A percentile compares a stretch with the other conserved stretches of the same genome.
phyloP scores from a whole-genome alignment of 306 rosid genomes.

The Quillaja saponaria region DNA sequence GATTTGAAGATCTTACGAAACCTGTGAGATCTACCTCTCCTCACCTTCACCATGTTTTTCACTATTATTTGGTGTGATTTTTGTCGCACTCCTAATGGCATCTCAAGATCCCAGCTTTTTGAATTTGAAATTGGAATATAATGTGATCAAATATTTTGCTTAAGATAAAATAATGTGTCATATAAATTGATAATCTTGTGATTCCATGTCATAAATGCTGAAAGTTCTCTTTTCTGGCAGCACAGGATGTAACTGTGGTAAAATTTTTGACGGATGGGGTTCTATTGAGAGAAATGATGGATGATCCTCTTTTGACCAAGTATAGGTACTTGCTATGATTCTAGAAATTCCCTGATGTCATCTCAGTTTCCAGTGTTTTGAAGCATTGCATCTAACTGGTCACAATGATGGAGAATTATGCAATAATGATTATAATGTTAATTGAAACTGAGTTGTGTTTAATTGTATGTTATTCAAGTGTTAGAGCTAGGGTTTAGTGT shows the following conservation, averaged over 20 bases:
- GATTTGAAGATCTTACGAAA: conserved; percentile 87
- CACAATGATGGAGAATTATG: too few species aligned
- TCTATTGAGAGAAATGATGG: conserved; percentile 94
- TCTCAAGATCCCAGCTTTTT: background rate
- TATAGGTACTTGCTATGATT: conserved; percentile 57
- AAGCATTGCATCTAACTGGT: too few species aligned
- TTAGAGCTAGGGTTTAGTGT: too few species aligned
- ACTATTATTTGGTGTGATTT: conserved; percentile 1
- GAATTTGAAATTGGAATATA: background rate
- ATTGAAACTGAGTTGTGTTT: too few species aligned
- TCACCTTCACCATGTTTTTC: background rate
- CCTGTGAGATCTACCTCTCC: conserved; percentile 43
- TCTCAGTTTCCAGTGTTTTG: too few species aligned
- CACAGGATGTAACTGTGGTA: conserved; percentile 70
- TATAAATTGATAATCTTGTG: background rate
- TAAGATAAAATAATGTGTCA: background rate
- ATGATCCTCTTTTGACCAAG: conserved; percentile 94
- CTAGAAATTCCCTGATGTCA: background rate
- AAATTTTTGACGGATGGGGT: conserved; percentile 94
- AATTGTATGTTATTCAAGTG: too few species aligned
- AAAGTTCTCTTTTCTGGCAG: conserved; percentile 57
- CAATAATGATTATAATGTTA: too few species aligned
- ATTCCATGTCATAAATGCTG: conserved; percentile 24
- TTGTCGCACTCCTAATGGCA: background rate
- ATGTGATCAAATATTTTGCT: background rate